Percentiles rank a stretch among this genome's conserved stretches.
phyloP scores from a whole-genome alignment of 2,329 filamentous ascomycete species.

The Fusarium papillatum region DNA sequence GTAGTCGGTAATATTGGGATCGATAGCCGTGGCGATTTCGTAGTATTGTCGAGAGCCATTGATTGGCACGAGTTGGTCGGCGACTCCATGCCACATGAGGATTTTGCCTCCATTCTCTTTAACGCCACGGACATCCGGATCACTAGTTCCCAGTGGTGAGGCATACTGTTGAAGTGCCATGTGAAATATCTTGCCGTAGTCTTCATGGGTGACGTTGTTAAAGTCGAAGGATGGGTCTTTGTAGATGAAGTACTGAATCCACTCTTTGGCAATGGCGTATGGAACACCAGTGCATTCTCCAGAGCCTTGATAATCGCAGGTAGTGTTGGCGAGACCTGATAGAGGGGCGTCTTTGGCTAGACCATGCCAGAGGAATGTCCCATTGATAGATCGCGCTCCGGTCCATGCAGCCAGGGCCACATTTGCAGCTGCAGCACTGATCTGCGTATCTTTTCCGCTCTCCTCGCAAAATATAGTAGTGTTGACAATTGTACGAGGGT shows the following conservation, averaged over 20 bases:
- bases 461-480: background rate
- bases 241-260: background rate
- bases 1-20: background rate
- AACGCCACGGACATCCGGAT: background rate
- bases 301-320: background rate
- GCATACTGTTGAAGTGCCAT: background rate
- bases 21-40: background rate
- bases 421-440: background rate
- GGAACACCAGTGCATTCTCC: background rate
- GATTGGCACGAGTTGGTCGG: background rate
- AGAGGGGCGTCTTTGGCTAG: background rate
- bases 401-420: background rate
- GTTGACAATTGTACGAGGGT: background rate
- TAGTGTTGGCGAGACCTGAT: background rate
- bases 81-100: background rate
- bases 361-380: background rate
- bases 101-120: background rate
- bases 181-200: background rate
- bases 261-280: background rate
- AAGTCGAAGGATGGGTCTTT: background rate
- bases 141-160: background rate
- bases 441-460: background rate
- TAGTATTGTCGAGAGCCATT: background rate
- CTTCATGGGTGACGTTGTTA: background rate
- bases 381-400: background rate